Evolutionary conservation across 495 filamentous ascomycete genomes (phyloP).

Genomic region (Massariosphaeria phaeospora): DNA sequence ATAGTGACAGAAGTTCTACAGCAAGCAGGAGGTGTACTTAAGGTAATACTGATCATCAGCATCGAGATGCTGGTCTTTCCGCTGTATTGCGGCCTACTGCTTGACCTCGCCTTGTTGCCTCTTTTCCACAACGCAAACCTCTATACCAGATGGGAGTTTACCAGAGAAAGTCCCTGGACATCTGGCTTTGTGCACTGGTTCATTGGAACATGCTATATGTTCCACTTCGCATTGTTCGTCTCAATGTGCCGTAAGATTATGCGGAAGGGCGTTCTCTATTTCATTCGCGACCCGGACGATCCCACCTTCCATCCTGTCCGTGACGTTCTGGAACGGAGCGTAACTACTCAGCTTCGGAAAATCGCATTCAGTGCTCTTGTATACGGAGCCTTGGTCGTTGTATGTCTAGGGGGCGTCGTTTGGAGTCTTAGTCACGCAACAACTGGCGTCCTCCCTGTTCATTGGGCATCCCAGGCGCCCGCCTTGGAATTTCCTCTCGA

Average conservation of each 20-base stretch:
- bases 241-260: slow-evolving; percentile 99
- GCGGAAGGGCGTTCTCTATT: slow-evolving; percentile 89
- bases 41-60: slow-evolving; percentile 96
- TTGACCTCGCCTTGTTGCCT: slow-evolving; percentile 84
- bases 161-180: slow-evolving; percentile 68
- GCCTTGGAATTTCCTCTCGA: slow-evolving; percentile 93
- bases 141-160: slow-evolving; percentile 69
- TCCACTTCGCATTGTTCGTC: slow-evolving; percentile 97
- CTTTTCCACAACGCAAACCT: slow-evolving; percentile 77
- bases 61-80: slow-evolving; percentile 99
- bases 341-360: slow-evolving; percentile 90
- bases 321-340: slow-evolving; percentile 90
- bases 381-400: slow-evolving; percentile 85
- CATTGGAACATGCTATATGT: slow-evolving; percentile 98
- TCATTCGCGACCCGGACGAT: slow-evolving; percentile 97
- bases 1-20: slow-evolving; percentile 75
- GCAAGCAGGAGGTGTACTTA: slow-evolving; percentile 94
- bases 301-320: slow-evolving; percentile 97
- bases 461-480: slow-evolving; percentile 85
- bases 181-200: slow-evolving; percentile 99
- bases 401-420: slow-evolving; percentile 92
- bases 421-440: slow-evolving; percentile 73
- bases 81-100: slow-evolving; percentile 85
- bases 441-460: slow-evolving; percentile 74
- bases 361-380: slow-evolving; percentile 94